Evolutionary conservation across 1,284 basidiomycete genomes (phyloP).

Genomic region (Moesziomyces parantarcticus): DNA sequence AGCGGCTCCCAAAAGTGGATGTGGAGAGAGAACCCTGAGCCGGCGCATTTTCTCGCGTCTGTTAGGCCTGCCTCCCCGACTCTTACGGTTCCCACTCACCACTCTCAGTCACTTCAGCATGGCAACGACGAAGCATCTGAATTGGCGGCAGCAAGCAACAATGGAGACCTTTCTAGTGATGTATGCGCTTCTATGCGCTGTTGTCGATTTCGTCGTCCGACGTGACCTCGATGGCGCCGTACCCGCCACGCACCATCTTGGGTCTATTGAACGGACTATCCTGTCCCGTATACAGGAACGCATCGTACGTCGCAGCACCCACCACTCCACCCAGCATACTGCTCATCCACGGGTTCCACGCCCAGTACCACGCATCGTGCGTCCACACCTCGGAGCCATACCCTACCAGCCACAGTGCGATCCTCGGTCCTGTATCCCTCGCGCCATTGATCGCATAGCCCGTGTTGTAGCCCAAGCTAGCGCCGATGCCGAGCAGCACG

Average conservation of each 20-base stretch:
- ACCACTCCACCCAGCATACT: constrained; percentile 63
- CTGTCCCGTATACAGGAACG: constrained; percentile 66
- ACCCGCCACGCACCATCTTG: constrained; percentile 5
- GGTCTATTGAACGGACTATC: constrained; percentile 64
- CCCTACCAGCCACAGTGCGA: constrained; percentile 75
- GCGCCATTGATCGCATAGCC: constrained; percentile 76
- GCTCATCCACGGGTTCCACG: constrained; percentile 74
- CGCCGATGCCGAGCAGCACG: constrained; percentile 73
- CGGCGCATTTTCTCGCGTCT: too few species aligned
- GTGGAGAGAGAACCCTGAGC: too few species aligned
- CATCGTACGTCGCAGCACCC: constrained; percentile 67
- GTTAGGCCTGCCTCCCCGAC: too few species aligned
- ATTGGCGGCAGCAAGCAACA: too few species aligned
- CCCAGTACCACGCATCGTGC: constrained; percentile 77
- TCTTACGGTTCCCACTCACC: too few species aligned
- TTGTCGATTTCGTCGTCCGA: constrained; percentile 1
- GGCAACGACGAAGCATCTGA: too few species aligned
- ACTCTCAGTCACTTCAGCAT: too few species aligned
- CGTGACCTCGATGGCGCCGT: constrained; percentile 1
- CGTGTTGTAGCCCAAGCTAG: constrained; percentile 74
- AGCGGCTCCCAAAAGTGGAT: too few species aligned
- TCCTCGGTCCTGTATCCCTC: constrained; percentile 75
- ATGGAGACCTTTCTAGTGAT: too few species aligned
- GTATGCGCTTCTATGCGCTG: not conserved
- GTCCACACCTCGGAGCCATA: constrained; percentile 72